Evolutionary conservation across 768 basidiomycete species (phyloP).

Genomic region (Lyophyllum shimeji): DNA sequence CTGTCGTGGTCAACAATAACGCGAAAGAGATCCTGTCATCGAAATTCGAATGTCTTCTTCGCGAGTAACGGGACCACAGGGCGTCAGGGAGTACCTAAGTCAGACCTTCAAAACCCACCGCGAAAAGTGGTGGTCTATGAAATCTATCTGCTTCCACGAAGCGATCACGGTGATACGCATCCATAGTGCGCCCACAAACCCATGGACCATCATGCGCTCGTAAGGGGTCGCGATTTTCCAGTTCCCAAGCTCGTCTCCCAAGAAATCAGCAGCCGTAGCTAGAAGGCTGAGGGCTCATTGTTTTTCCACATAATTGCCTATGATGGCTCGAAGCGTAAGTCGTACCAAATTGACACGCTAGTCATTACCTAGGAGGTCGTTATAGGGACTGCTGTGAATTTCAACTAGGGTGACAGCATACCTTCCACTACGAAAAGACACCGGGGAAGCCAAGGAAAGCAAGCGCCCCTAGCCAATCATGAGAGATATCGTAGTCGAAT

Average conservation of each 20-base stretch:
- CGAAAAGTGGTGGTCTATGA: background rate
- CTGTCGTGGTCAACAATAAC: background rate
- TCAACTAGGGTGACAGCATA: background rate
- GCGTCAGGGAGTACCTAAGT: background rate
- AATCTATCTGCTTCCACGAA: background rate
- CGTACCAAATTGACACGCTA: background rate
- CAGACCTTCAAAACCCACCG: background rate
- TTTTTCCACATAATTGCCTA: too few relatives aligned
- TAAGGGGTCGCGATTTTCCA: background rate
- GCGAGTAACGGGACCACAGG: background rate
- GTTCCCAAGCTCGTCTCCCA: background rate
- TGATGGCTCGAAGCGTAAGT: background rate
- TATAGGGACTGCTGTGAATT: background rate
- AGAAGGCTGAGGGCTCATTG: background rate
- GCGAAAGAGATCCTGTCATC: background rate
- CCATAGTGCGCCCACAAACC: background rate
- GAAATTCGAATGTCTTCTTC: too few relatives aligned
- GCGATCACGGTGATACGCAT: background rate
- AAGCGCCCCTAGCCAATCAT: too few relatives aligned
- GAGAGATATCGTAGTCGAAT: background rate
- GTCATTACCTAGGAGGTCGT: background rate
- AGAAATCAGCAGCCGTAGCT: background rate
- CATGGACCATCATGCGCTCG: background rate
- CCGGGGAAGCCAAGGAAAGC: too few relatives aligned
- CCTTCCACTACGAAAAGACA: background rate